Base-by-base conservation (phyloP, 1,284 basidiomycete species). In the Sporisorium exsertum region DNA sequence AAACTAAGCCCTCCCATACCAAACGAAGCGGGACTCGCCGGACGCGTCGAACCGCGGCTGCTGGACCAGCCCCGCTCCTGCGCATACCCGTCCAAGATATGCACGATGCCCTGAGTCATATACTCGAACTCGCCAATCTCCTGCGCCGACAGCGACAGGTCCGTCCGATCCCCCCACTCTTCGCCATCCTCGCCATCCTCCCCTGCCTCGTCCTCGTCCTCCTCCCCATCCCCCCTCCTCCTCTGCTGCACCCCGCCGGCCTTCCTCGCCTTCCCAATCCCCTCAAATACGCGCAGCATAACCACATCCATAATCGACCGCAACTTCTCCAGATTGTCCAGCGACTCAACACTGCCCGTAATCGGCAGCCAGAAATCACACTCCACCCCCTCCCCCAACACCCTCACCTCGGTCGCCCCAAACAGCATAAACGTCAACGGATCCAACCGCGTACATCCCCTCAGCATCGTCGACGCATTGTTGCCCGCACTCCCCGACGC, bases 361-460 rank as follows among this genome's bases (percentile, higher is more conserved):
- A 97, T 90, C 12, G 94, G 94, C 24, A 97, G 87, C 95, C 95
- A 98, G 50, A 90, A 90, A 82, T 98, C 95, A 84, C 94, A 95
- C 82, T 93, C 91, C 46, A 85, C 68, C 13, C 82, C 78, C 42
- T 78, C 46, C 54, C 78, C 50, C 29, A 75, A 89, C 64, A 90
- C 87, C 15, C 75, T 58, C 46, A 95, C 89, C 61, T 92, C 89
- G 85, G 93, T 91, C 0, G 94, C 94, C 15, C 95, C 95, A 78
- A 98, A 97, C 12, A 98, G 89, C 87, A 97, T 90, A 85, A 95
- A 97, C 1, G 92, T 92, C 88, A 97, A 88, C 10, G 93, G 93
- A 86, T 97, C 95, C 35, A 97, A 87, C 37, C 92, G 91, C 1
- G 83, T 82, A 49, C 79, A 81, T 13, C 73, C 90, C 51, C 95